These are phyloP conservation scores for Hypoxylon subgilvum DNA, from an alignment of 495 filamentous ascomycete species.

Conservation along the genomic window DNA sequence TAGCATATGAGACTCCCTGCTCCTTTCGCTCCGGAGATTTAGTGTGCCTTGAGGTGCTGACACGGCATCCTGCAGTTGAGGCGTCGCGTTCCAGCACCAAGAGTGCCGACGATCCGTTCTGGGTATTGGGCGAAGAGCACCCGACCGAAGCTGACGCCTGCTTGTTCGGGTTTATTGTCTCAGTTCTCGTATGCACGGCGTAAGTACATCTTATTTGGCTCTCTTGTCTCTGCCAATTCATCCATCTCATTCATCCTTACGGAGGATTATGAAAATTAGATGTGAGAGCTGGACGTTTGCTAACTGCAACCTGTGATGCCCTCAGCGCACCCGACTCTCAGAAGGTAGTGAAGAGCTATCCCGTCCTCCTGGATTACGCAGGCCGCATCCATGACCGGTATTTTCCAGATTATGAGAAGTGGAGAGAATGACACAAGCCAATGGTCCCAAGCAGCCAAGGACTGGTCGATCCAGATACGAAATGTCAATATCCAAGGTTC, in stretches of 20 bases:
- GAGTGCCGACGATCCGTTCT: slow-evolving; percentile 51
- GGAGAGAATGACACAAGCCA: slow-evolving; percentile 15
- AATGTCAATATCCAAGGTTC: no score
- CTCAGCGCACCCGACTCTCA: slow-evolving; percentile 55
- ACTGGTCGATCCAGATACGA: no score
- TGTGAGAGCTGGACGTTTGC: background rate
- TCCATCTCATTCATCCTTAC: background rate
- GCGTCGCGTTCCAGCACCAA: slow-evolving; percentile 19
- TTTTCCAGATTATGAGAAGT: slow-evolving; percentile 63
- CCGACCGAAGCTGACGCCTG: slow-evolving; percentile 65
- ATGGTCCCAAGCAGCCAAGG: no score
- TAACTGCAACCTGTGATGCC: background rate
- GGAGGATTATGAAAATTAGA: no score
- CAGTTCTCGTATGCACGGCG: slow-evolving; percentile 58
- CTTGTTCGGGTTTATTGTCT: slow-evolving; percentile 63
- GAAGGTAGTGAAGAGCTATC: slow-evolving; percentile 51
- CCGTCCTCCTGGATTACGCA: slow-evolving; percentile 63
- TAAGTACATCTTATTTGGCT: slow-evolving; percentile 46
- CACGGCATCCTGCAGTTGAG: slow-evolving; percentile 14
- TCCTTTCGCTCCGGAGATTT: slow-evolving; percentile 18
- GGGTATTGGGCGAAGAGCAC: slow-evolving; percentile 59
- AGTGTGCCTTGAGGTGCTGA: slow-evolving; percentile 9
- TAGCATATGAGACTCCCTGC: background rate
- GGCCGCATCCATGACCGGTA: slow-evolving; percentile 61
- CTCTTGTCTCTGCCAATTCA: slow-evolving; percentile 2